These are phyloP conservation scores for Zangia roseola DNA, from an alignment of 768 basidiomycete species.

Conservation along the genomic window DNA sequence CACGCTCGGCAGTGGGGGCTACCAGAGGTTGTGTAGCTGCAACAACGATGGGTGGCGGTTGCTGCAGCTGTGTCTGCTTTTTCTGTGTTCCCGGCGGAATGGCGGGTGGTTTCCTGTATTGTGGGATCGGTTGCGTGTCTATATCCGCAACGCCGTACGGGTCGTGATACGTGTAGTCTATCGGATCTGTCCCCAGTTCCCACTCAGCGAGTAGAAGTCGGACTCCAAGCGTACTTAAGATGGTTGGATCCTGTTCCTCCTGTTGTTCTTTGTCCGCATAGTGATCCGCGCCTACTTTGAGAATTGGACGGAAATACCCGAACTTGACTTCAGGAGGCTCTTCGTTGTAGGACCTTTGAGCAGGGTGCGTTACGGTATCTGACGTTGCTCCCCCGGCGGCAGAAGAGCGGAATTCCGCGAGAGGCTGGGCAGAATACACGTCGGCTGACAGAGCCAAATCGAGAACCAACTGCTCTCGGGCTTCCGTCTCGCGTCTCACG, in stretches of 20 bases:
- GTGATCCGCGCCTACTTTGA: slow-evolving; percentile 29
- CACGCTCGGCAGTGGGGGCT: slow-evolving; percentile 4
- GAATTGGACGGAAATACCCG: slow-evolving; percentile 56
- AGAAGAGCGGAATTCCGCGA: slow-evolving; percentile 28
- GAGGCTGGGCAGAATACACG: slow-evolving; percentile 49
- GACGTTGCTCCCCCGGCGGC: slow-evolving; percentile 6
- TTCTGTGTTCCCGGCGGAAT: slow-evolving; percentile 16
- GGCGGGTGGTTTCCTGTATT: slow-evolving; percentile 10
- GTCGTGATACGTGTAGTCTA: slow-evolving; percentile 51
- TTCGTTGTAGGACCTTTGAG: slow-evolving; percentile 48
- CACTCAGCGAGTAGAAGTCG: slow-evolving; percentile 68
- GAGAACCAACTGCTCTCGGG: slow-evolving; percentile 58
- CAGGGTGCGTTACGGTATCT: slow-evolving; percentile 19
- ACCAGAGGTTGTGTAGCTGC: slow-evolving; percentile 22
- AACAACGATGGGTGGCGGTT: slow-evolving; percentile 42
- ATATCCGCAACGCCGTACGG: slow-evolving; percentile 44
- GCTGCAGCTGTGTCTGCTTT: slow-evolving; percentile 24
- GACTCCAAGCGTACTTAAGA: slow-evolving; percentile 50
- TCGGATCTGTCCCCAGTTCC: slow-evolving; percentile 54
- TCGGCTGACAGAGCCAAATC: slow-evolving; percentile 62
- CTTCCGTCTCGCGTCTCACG: slow-evolving; percentile 48
- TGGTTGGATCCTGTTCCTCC: slow-evolving; percentile 10
- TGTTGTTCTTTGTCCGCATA: slow-evolving; percentile 25
- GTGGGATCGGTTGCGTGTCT: slow-evolving; percentile 15
- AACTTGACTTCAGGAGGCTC: slow-evolving; percentile 61